A percentile compares a stretch with the other conserved stretches of the same genome.
phyloP scores from a whole-genome alignment of 2,329 filamentous ascomycete genomes.

The Diaporthe sp. region DNA sequence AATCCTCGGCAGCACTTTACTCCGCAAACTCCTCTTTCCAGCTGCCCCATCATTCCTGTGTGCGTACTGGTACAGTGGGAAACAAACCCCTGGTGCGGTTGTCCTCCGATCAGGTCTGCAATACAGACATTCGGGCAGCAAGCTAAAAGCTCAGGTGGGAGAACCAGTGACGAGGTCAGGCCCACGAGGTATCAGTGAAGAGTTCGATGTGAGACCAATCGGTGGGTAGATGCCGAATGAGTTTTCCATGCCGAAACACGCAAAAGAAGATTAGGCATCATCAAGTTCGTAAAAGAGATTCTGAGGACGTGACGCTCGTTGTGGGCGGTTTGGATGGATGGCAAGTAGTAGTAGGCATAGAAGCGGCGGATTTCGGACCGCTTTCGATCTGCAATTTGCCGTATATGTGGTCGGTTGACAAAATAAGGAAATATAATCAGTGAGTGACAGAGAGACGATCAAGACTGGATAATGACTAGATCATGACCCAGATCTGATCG shows the following conservation, averaged over 20 bases:
- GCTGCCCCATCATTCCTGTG: constrained; percentile 21
- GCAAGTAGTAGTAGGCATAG: constrained; percentile 14
- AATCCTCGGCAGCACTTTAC: constrained; percentile 24
- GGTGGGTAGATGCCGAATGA: constrained; percentile 4
- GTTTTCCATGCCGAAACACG: constrained; percentile 18
- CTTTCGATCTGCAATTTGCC: constrained; percentile 18
- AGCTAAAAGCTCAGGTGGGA: neutral
- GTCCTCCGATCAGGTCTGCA: neutral
- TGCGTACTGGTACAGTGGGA: constrained; percentile 4
- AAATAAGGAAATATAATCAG: constrained; percentile 36
- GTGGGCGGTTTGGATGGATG: constrained; percentile 10
- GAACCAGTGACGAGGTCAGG: neutral
- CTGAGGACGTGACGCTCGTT: constrained; percentile 9
- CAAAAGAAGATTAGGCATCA: constrained; percentile 32
- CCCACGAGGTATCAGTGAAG: neutral
- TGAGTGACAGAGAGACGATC: constrained; percentile 34
- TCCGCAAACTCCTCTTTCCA: constrained; percentile 33
- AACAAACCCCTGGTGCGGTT: neutral
- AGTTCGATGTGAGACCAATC: neutral
- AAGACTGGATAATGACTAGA: constrained; percentile 6
- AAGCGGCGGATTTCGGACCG: constrained; percentile 2
- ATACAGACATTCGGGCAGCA: constrained; percentile 21
- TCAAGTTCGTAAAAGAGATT: constrained; percentile 37
- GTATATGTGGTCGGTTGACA: constrained; percentile 25
- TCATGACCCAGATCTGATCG: constrained; percentile 46